Conservation (phyloP, 2,329 filamentous ascomycete species). For the Penicillium sp. region DNA sequence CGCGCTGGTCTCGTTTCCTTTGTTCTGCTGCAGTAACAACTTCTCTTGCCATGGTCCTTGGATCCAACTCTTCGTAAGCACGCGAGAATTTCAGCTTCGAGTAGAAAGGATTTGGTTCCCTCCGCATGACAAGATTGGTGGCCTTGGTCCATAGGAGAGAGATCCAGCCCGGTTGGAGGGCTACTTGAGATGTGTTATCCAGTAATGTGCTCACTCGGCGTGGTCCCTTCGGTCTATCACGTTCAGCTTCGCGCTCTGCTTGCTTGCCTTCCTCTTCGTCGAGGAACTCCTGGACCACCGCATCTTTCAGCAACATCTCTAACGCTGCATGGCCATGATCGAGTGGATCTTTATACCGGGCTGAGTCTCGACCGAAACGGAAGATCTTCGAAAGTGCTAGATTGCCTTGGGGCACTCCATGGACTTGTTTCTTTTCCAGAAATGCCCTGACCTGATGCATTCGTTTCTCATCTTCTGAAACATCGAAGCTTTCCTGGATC, state of each 20-base stretch:
- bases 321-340: slow-evolving; percentile 89
- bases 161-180: slow-evolving; percentile 55
- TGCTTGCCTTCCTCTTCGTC: slow-evolving; percentile 59
- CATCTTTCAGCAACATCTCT: slow-evolving; percentile 95
- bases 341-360: slow-evolving; percentile 69
- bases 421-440: slow-evolving; percentile 82
- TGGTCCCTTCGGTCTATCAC: slow-evolving; percentile 22
- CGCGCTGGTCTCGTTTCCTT: slow-evolving; percentile 81
- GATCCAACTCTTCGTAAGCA: slow-evolving; percentile 74
- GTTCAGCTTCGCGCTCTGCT: slow-evolving; percentile 8
- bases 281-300: slow-evolving; percentile 89
- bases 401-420: slow-evolving; percentile 63
- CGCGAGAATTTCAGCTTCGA: slow-evolving; percentile 68
- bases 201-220: slow-evolving; percentile 30
- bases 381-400: slow-evolving; percentile 59
- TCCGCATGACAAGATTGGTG: slow-evolving; percentile 54
- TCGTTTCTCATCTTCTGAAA: slow-evolving; percentile 96
- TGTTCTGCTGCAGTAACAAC: slow-evolving; percentile 78
- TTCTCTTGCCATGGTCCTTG: slow-evolving; percentile 82
- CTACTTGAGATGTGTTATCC: slow-evolving; percentile 38
- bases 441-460: slow-evolving; percentile 95
- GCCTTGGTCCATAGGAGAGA: slow-evolving; percentile 61
- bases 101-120: slow-evolving; percentile 93
- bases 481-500: slow-evolving; percentile 98
- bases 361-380: slow-evolving; percentile 59